These are phyloP conservation scores for Phragmites australis DNA, from an alignment of 176 grass and related monocot genomes.

Conservation along the genomic window DNA sequence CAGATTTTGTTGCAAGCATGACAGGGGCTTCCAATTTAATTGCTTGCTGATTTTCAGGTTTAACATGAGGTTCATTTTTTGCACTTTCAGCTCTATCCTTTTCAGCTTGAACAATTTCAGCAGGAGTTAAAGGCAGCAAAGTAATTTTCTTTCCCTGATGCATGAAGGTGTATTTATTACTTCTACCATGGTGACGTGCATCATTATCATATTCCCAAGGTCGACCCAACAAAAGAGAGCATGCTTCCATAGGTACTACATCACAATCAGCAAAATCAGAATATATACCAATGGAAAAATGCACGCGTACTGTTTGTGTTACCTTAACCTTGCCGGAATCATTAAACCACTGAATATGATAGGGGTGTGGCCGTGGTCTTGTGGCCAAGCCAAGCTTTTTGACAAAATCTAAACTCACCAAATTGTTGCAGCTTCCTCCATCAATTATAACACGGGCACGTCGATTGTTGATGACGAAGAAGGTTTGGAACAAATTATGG, in stretches of 20 bases:
- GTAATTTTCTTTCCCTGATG: no score
- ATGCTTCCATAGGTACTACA: background rate
- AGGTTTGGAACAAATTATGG: background rate
- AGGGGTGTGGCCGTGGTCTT: background rate
- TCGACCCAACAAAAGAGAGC: background rate
- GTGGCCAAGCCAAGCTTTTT: background rate
- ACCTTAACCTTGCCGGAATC: background rate
- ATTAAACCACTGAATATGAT: background rate
- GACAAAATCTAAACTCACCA: background rate
- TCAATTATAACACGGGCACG: background rate
- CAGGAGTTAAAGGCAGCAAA: background rate
- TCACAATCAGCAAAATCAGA: background rate
- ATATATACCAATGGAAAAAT: background rate
- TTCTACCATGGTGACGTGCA: background rate
- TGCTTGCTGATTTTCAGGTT: background rate
- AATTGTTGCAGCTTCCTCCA: background rate
- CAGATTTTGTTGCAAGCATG: background rate
- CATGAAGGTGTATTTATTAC: background rate
- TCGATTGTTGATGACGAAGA: background rate
- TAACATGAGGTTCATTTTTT: background rate
- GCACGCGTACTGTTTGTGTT: background rate
- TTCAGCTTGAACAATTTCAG: background rate
- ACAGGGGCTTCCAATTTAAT: background rate
- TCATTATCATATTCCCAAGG: background rate
- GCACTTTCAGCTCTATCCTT: background rate